Percentiles rank a stretch among this genome's conserved stretches.
phyloP scores from a whole-genome alignment of 768 basidiomycete genomes.

The Lepiota venenata region DNA sequence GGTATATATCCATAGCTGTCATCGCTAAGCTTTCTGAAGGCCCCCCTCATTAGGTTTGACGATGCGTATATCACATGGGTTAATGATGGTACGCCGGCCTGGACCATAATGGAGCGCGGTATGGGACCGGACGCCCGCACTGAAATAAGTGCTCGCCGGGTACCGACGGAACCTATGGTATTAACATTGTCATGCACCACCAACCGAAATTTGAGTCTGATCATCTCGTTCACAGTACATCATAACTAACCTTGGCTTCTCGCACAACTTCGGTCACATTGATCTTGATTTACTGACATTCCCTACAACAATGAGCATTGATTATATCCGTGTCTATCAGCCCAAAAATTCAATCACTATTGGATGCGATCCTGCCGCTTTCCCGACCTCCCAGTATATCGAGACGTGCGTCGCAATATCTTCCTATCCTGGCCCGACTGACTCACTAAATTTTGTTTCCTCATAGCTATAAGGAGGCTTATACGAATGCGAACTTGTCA shows the following conservation, averaged over 20 bases:
- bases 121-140: conserved; percentile 44
- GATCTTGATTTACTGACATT: conserved; percentile 49
- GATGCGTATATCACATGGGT: conserved; percentile 69
- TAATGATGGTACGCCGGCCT: conserved; percentile 47
- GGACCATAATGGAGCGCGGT: conserved; percentile 54
- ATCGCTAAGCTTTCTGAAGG: conserved; percentile 3
- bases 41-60: conserved; percentile 35
- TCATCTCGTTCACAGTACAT: conserved; percentile 42
- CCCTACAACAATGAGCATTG: conserved; percentile 59
- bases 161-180: conserved; percentile 70
- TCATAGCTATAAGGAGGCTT: conserved; percentile 55
- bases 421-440: too few relatives aligned
- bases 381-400: conserved; percentile 75
- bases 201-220: conserved; percentile 8
- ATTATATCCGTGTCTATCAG: conserved; percentile 77
- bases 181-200: neutral
- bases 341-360: conserved; percentile 42
- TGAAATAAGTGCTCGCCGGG: conserved; percentile 50
- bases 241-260: conserved; percentile 66
- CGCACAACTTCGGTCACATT: conserved; percentile 59
- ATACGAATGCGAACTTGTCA: conserved; percentile 56
- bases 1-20: conserved; percentile 20
- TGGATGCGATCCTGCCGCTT: conserved; percentile 63
- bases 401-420: conserved; percentile 37
- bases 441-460: neutral